A percentile compares a stretch with the other conserved stretches of the same genome.
Evolutionary conservation across 768 basidiomycete genomes (phyloP).

Genomic region (Filobasidium wieringae): DNA sequence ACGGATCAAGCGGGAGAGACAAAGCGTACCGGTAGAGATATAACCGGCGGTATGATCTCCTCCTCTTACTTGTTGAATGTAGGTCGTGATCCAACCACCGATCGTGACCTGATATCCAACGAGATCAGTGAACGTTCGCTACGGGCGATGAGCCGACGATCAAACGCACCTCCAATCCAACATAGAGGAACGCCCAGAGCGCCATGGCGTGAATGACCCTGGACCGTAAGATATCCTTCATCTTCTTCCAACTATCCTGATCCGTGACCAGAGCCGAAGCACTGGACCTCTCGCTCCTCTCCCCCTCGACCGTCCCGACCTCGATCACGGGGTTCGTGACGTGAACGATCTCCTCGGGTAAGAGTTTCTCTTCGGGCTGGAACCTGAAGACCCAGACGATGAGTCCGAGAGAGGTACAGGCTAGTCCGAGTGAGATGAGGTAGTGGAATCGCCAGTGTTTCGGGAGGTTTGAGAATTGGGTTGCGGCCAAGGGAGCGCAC

Average conservation of each 20-base stretch:
- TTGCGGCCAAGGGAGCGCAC: constrained; percentile 60
- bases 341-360: too few relatives aligned
- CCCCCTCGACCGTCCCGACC: neutral
- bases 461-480: constrained; percentile 56
- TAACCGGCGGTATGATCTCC: constrained; percentile 30
- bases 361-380: constrained; percentile 56
- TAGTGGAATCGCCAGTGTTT: constrained; percentile 68
- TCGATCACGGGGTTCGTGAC: too few relatives aligned
- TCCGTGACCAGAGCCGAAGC: neutral
- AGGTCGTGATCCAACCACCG: constrained; percentile 14
- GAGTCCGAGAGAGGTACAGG: constrained; percentile 47
- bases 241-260: neutral
- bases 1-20: neutral
- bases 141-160: neutral
- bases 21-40: constrained; percentile 19
- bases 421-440: constrained; percentile 56
- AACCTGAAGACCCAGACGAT: constrained; percentile 55
- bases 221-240: neutral
- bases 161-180: neutral
- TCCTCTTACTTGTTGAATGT: constrained; percentile 23
- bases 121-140: constrained; percentile 14
- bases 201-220: neutral
- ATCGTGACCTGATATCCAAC: neutral
- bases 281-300: too few relatives aligned
- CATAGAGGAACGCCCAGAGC: neutral